Evolutionary conservation across 2,329 filamentous ascomycete genomes (phyloP).

Genomic region (Claviceps arundinis): DNA sequence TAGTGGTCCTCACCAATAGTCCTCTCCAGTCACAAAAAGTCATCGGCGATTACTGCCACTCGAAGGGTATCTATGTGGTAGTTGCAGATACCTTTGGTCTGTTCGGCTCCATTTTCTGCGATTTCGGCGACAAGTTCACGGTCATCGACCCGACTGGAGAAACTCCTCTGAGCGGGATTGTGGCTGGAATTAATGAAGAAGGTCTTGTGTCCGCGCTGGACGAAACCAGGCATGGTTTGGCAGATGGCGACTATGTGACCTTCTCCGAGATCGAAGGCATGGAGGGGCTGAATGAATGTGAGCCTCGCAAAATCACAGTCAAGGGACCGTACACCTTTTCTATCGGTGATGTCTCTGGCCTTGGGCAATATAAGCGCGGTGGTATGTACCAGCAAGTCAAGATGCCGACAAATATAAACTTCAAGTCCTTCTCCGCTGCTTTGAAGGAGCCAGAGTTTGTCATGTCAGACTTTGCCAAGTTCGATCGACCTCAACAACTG

Average conservation of each 20-base stretch:
- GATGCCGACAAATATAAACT: constrained; percentile 90
- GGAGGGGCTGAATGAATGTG: constrained; percentile 70
- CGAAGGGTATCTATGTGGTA: constrained; percentile 83
- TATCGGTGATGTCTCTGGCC: constrained; percentile 78
- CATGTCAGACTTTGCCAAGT: constrained; percentile 94
- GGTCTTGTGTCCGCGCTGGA: constrained; percentile 87
- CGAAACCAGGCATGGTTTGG: constrained; percentile 85
- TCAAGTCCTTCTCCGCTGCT: constrained; percentile 66
- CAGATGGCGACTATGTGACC: constrained; percentile 92
- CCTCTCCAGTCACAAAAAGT: constrained; percentile 66
- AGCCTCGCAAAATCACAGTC: constrained; percentile 81
- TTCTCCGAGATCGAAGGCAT: constrained; percentile 90
- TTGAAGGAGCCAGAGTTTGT: constrained; percentile 80
- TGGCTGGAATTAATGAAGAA: constrained; percentile 79
- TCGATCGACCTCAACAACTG: constrained; percentile 83
- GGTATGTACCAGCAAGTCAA: constrained; percentile 94
- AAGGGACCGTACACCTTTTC: constrained; percentile 97
- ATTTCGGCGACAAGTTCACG: constrained; percentile 91
- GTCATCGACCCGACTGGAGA: constrained; percentile 85
- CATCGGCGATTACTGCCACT: constrained; percentile 87
- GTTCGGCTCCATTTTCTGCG: constrained; percentile 92
- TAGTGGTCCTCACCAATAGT: constrained; percentile 79
- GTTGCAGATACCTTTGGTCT: constrained; percentile 83
- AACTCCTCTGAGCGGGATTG: constrained; percentile 72
- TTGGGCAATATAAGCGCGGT: constrained; percentile 78